These are phyloP conservation scores for Tetrapisispora fleetii DNA, from an alignment of 805 yeast genomes.

Conservation along the genomic window DNA sequence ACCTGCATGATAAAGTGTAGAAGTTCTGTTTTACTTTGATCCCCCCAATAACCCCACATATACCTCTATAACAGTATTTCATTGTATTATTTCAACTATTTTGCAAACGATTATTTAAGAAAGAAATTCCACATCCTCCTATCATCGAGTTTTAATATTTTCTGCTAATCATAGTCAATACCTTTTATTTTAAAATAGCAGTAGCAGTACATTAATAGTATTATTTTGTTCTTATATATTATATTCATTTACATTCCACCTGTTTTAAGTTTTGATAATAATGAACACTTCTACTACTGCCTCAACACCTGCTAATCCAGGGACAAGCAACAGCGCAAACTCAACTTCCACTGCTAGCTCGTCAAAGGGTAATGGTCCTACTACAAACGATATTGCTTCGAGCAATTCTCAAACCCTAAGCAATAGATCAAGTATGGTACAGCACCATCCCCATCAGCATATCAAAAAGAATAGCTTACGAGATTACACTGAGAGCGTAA, in stretches of 20 bases:
- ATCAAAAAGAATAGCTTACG: neutral
- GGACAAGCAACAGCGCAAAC: neutral
- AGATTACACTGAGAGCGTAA: slow-evolving; percentile 7
- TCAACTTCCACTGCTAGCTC: neutral
- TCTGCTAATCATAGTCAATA: neutral
- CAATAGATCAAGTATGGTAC: neutral
- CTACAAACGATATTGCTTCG: neutral
- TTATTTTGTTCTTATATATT: no score
- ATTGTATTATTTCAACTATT: no score
- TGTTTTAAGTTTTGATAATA: neutral
- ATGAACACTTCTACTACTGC: neutral
- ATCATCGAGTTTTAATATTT: neutral
- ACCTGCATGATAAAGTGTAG: no score
- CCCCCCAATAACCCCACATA: no score
- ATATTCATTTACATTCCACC: no score
- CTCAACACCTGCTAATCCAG: slow-evolving; percentile 6
- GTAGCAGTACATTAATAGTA: no score
- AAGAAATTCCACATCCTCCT: no score
- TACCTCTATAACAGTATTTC: no score
- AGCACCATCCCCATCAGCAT: neutral
- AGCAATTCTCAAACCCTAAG: neutral
- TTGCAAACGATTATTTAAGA: no score
- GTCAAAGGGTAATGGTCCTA: neutral
- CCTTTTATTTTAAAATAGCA: no score
- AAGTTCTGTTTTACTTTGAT: no score